Conservation (phyloP, 2,329 filamentous ascomycete species). For the Fusarium torreyae region DNA sequence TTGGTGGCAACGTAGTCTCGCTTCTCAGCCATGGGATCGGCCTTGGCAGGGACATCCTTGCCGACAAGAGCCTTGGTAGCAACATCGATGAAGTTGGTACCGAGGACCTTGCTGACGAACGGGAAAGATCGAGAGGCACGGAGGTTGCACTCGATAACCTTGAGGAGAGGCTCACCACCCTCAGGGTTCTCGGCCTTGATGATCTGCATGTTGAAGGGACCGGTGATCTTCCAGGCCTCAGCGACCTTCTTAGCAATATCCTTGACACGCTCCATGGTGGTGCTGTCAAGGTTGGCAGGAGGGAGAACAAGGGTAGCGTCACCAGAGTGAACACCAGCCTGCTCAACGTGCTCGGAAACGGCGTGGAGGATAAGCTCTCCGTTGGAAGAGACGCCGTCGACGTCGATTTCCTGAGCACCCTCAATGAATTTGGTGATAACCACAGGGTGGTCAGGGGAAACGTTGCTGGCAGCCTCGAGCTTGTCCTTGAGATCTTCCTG, state of each 20-base stretch:
- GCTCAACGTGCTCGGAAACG: conserved; percentile 95
- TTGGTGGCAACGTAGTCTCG: conserved; percentile 96
- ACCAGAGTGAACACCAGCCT: conserved; percentile 97
- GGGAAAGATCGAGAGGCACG: conserved; percentile 98
- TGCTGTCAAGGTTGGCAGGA: conserved; percentile 82
- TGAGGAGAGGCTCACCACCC: conserved; percentile 82
- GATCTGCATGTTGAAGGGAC: conserved; percentile 99
- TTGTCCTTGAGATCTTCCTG: conserved; percentile 94
- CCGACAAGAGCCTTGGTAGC: conserved; percentile 93
- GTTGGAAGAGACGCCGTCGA: conserved; percentile 90
- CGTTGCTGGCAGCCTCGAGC: conserved; percentile 88
- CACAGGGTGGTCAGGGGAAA: conserved; percentile 96
- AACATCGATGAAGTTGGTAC: conserved; percentile 95
- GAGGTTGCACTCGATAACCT: conserved; percentile 98
- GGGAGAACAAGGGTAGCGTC: conserved; percentile 96
- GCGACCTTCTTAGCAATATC: conserved; percentile 97
- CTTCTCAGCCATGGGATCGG: conserved; percentile 90
- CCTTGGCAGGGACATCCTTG: conserved; percentile 85
- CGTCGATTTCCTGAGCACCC: conserved; percentile 95
- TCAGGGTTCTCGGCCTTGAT: conserved; percentile 89
- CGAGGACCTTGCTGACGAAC: conserved; percentile 97
- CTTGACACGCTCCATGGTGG: conserved; percentile 88
- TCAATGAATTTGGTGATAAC: conserved; percentile 99
- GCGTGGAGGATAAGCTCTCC: conserved; percentile 93
- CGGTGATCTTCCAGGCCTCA: conserved; percentile 96